Evolutionary conservation across 163 green algal genomes (phyloP).

Genomic region (Chlorella variabilis): DNA sequence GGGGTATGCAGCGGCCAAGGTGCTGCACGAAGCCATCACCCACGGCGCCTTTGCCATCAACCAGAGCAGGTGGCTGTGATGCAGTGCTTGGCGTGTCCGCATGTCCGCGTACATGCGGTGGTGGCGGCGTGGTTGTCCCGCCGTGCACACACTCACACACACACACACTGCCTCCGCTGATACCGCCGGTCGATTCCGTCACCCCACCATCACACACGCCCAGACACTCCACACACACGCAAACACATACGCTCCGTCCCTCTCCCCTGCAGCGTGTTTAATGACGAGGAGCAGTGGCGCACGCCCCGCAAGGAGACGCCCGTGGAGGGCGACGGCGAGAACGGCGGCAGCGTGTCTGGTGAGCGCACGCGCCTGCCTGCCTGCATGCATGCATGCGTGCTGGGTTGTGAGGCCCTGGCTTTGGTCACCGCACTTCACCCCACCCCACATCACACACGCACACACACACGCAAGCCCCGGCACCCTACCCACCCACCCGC

Average conservation of each 20-base stretch:
- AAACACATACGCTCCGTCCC: no score
- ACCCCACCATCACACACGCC: no score
- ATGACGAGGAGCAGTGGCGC: conserved; percentile 47
- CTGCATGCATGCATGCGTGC: no score
- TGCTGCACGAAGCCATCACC: conserved; percentile 47
- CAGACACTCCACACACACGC: no score
- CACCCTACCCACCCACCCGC: not conserved
- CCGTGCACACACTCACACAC: not conserved
- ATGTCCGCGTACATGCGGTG: not conserved
- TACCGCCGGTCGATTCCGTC: no score
- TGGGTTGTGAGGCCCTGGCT: no score
- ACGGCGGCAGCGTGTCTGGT: conserved; percentile 17
- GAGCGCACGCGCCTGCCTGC: not conserved
- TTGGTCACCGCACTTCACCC: no score
- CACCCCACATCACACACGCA: not conserved
- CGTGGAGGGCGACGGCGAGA: not conserved
- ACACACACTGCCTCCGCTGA: no score
- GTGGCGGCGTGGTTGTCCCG: not conserved
- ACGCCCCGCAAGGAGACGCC: not conserved
- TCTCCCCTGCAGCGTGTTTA: conserved; percentile 30
- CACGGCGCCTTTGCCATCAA: conserved; percentile 52
- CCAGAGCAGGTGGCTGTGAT: conserved; percentile 28
- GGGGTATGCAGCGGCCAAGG: conserved; percentile 59
- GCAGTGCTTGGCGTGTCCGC: no score
- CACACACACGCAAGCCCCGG: not conserved